Evolutionary conservation across 768 basidiomycete genomes (phyloP).

Genomic region (Suillus bovinus): DNA sequence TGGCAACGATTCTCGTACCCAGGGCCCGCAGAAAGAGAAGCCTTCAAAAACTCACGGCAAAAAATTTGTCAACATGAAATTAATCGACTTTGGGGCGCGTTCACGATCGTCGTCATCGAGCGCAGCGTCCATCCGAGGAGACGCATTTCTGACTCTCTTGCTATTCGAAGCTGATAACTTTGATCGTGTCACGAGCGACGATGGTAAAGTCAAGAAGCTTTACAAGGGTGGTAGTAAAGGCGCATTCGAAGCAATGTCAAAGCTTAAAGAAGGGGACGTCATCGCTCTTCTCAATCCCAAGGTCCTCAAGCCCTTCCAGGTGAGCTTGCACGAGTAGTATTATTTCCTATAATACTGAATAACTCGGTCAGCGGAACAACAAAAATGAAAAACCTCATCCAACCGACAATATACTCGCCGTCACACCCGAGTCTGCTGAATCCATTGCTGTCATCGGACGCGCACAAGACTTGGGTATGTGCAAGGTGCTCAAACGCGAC

Average conservation of each 20-base stretch:
- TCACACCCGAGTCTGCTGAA: slow-evolving; percentile 81
- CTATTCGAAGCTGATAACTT: slow-evolving; percentile 86
- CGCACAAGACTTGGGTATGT: slow-evolving; percentile 86
- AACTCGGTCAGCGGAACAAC: slow-evolving; percentile 33
- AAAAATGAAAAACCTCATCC: slow-evolving; percentile 67
- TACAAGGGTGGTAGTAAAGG: slow-evolving; percentile 92
- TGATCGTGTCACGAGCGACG: slow-evolving; percentile 53
- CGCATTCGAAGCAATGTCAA: slow-evolving; percentile 87
- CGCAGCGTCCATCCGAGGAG: slow-evolving; percentile 67
- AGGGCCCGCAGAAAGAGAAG: slow-evolving; percentile 29
- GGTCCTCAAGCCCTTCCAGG: slow-evolving; percentile 85
- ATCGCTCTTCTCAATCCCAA: slow-evolving; percentile 87
- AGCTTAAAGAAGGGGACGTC: slow-evolving; percentile 86
- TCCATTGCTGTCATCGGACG: slow-evolving; percentile 85
- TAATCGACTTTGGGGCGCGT: slow-evolving; percentile 77
- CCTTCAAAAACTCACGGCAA: slow-evolving; percentile 54
- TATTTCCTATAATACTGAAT: not conserved
- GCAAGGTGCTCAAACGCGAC: slow-evolving; percentile 73
- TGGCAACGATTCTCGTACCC: slow-evolving; percentile 10
- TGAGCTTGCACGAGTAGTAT: slow-evolving; percentile 32
- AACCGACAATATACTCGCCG: slow-evolving; percentile 76
- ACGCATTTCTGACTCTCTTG: slow-evolving; percentile 79
- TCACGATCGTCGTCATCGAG: slow-evolving; percentile 54
- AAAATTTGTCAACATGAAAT: slow-evolving; percentile 84
- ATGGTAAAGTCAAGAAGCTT: slow-evolving; percentile 54